A percentile compares a stretch with the other conserved stretches of the same genome.
These are phyloP conservation scores for Amanita pseudoporphyria DNA, from an alignment of 768 basidiomycete species.

Conservation along the genomic window DNA sequence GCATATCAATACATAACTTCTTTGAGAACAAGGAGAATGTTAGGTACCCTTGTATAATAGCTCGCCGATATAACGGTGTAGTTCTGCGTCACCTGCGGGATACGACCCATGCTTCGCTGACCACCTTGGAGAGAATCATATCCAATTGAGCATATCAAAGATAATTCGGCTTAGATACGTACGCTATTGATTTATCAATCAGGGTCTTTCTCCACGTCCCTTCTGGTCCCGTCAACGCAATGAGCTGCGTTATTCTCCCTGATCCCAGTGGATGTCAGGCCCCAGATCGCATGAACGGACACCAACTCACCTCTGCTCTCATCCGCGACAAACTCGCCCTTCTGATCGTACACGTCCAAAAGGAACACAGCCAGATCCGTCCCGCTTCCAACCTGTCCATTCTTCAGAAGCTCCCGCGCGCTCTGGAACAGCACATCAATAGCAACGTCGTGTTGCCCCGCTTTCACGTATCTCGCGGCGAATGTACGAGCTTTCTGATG, in stretches of 20 bases:
- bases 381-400: slow-evolving; percentile 82
- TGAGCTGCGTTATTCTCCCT: slow-evolving; percentile 88
- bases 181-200: slow-evolving; percentile 80
- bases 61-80: slow-evolving; percentile 89
- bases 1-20: neutral
- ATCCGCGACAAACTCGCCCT: slow-evolving; percentile 62
- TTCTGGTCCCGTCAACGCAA: slow-evolving; percentile 70
- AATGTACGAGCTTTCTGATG: slow-evolving; percentile 97
- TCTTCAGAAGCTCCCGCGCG: slow-evolving; percentile 81
- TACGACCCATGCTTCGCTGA: slow-evolving; percentile 66
- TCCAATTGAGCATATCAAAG: neutral
- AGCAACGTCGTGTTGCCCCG: slow-evolving; percentile 73
- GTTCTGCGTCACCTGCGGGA: slow-evolving; percentile 79
- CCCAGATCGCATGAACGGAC: neutral
- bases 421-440: slow-evolving; percentile 91
- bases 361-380: slow-evolving; percentile 76
- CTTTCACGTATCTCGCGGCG: slow-evolving; percentile 78
- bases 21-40: neutral
- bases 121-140: slow-evolving; percentile 51
- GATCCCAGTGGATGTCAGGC: slow-evolving; percentile 11
- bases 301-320: slow-evolving; percentile 65
- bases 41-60: slow-evolving; percentile 70
- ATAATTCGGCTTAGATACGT: slow-evolving; percentile 19
- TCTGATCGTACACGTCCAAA: slow-evolving; percentile 74
- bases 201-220: slow-evolving; percentile 89